Base-by-base conservation (phyloP, 306 rosid species). In the Prinsepia uniflora region DNA sequence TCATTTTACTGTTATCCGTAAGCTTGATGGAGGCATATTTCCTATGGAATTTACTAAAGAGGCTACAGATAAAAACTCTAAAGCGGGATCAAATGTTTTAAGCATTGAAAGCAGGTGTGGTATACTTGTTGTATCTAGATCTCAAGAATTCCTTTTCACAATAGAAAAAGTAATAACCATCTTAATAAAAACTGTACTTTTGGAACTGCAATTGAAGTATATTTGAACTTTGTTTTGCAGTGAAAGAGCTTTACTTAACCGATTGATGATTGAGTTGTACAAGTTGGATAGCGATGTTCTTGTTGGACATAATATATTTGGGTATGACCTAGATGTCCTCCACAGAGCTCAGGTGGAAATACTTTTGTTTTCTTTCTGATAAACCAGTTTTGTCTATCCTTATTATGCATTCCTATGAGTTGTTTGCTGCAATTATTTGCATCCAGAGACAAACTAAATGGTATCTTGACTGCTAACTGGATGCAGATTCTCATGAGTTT, bases 251-350 rank as follows among this genome's bases (percentile, higher is more conserved):
- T 85, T 94, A 88, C 81, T 94, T 65, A 84, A 84, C 61, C 89
- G 96, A 45, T 77, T 94, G 75, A 87, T 91, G 95, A 69, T 82
- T 78, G 92, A 91, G 72, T 81, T 94, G 45, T 84, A 87, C 83
- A 91, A 94, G 79, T 75, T 91, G 84, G 99, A 94, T 72, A 82
- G 95, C 67, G 99, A 94, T 82, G 85, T 91, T 80, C 85, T 90
- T 58, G 95, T 94, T 84, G 99, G 99, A 67, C 99, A 94, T 76
- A 89, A 91, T 78, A 86, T 94, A 72, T 94, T 97, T 56, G 97
- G 97, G 82, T 89, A 89, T 79, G 99, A 94, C 79, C 82, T 94
- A 74, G 99, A 94, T 80, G 87, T 87, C 73, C 95, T 94, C 83
- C 96, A 86, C 71, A 88, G 99, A 85, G 86, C 84, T 45, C 96